Evolutionary conservation across 768 basidiomycete species (phyloP).

Genomic region (Lentinula sp.): DNA sequence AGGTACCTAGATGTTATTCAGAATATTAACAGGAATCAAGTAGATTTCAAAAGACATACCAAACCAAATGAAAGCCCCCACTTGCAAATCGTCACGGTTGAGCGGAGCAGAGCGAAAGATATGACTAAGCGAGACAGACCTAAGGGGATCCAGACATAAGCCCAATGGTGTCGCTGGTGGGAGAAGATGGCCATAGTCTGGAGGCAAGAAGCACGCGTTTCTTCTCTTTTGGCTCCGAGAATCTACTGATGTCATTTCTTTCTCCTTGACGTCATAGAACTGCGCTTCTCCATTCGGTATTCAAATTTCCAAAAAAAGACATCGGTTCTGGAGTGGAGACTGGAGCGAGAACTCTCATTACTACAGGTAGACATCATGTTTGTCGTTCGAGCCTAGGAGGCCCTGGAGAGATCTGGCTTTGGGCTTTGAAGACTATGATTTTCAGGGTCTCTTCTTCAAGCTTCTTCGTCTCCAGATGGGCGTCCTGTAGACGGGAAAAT

Average conservation of each 20-base stretch:
- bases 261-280: neutral
- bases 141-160: conserved; percentile 60
- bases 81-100: neutral
- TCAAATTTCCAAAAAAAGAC: neutral
- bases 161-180: conserved; percentile 39
- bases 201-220: too few species aligned
- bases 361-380: too few species aligned
- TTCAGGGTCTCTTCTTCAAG: too few species aligned
- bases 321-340: neutral
- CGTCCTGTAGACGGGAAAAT: too few species aligned
- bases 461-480: too few species aligned
- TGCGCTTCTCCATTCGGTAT: neutral
- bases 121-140: conserved; percentile 3
- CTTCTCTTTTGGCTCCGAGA: neutral
- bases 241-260: neutral
- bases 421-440: too few species aligned
- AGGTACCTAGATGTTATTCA: conserved; percentile 30
- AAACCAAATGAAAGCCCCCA: conserved; percentile 63
- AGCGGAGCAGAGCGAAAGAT: neutral
- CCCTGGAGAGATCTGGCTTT: too few species aligned
- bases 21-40: neutral
- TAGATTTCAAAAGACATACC: conserved; percentile 25
- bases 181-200: conserved; percentile 15
- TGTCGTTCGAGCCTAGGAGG: too few species aligned
- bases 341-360: neutral